These are phyloP conservation scores for Candida nitratophila DNA, from an alignment of 805 yeast species.

Conservation along the genomic window DNA sequence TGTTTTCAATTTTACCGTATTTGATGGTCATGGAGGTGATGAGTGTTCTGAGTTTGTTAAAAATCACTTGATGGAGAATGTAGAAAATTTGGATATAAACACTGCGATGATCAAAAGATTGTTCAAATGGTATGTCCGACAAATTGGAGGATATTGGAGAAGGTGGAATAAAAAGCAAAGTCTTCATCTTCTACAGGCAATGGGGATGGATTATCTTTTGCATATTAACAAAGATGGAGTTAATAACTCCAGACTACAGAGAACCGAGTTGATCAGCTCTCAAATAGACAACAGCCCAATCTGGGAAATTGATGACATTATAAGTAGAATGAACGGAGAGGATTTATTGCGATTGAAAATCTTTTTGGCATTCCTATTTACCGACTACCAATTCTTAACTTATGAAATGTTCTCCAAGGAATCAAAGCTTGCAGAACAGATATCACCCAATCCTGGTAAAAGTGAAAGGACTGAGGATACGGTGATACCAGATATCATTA, in stretches of 20 bases:
- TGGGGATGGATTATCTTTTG: constrained; percentile 11
- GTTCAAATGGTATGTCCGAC: constrained; percentile 44
- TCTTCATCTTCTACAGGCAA: constrained; percentile 12
- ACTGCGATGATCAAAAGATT: constrained; percentile 32
- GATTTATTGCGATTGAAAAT: constrained; percentile 60
- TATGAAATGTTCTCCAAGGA: constrained; percentile 14
- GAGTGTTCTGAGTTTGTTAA: constrained; percentile 61
- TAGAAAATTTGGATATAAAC: constrained; percentile 37
- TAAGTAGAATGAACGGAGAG: constrained; percentile 12
- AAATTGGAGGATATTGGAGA: constrained; percentile 83
- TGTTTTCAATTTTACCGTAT: constrained; percentile 67
- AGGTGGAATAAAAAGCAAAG: constrained; percentile 49
- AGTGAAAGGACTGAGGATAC: no score
- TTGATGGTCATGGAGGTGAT: constrained; percentile 94
- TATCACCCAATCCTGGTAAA: no score
- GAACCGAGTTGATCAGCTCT: neutral
- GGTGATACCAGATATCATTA: no score
- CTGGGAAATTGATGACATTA: constrained; percentile 9
- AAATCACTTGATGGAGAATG: constrained; percentile 42
- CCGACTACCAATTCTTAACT: constrained; percentile 55
- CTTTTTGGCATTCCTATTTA: constrained; percentile 54
- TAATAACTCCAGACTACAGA: neutral
- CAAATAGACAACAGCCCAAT: neutral
- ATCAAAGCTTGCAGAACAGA: neutral
- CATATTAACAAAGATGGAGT: constrained; percentile 2